Conservation (phyloP, 176 grass and related monocot genomes). For the Oryza rufipogon region DNA sequence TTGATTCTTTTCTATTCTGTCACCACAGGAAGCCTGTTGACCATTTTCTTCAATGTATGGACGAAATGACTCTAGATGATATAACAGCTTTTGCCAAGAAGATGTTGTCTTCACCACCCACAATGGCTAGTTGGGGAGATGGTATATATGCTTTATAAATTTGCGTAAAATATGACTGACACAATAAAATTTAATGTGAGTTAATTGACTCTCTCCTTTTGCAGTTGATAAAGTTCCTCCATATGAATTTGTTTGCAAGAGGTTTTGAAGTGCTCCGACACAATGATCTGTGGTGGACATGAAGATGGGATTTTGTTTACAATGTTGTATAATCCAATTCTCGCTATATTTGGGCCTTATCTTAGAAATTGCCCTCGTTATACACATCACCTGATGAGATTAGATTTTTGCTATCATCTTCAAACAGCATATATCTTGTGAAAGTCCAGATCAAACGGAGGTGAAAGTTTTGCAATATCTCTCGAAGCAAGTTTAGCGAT, state of each 20-base stretch:
- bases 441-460: background rate
- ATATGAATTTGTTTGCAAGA: slow-evolving; percentile 48
- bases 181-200: slow-evolving; percentile 13
- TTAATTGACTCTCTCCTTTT: slow-evolving; percentile 34
- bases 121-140: slow-evolving; percentile 81
- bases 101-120: slow-evolving; percentile 73
- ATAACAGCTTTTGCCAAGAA: slow-evolving; percentile 65
- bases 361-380: slow-evolving; percentile 9
- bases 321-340: background rate
- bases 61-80: slow-evolving; percentile 69
- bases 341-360: background rate
- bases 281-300: slow-evolving; percentile 6
- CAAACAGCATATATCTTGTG: background rate
- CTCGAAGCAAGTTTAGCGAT: background rate
- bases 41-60: slow-evolving; percentile 69
- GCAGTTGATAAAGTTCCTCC: slow-evolving; percentile 55
- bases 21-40: slow-evolving; percentile 73
- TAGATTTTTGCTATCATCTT: slow-evolving; percentile 27
- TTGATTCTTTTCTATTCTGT: slow-evolving; percentile 1
- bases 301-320: background rate
- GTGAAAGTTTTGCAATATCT: background rate
- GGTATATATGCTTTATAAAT: slow-evolving; percentile 47
- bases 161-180: background rate
- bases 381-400: background rate
- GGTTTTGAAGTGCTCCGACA: slow-evolving; percentile 16